A percentile compares a stretch with the other conserved stretches of the same genome.
Conservation (phyloP, 1,284 basidiomycete species). For the Leccinum solheimii region DNA sequence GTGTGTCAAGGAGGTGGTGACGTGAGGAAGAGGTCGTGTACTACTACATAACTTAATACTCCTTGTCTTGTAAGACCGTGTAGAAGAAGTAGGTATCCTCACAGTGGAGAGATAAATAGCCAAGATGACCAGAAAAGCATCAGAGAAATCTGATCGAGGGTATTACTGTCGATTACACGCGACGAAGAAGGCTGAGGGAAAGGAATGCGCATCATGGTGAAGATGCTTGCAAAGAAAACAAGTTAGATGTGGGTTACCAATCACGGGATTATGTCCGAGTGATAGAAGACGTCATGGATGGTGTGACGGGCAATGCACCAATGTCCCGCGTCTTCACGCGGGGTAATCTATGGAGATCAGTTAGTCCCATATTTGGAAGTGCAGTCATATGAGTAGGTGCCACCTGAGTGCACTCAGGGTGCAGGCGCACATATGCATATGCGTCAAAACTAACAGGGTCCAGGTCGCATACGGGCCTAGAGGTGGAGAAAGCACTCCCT, state of each 20-base stretch:
- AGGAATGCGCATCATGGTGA: neutral
- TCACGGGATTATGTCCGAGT: slow-evolving; percentile 17
- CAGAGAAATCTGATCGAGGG: neutral
- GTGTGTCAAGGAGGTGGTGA: neutral
- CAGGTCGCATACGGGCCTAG: neutral
- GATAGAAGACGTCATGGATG: slow-evolving; percentile 12
- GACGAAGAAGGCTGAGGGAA: neutral
- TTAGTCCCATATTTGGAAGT: slow-evolving; percentile 5
- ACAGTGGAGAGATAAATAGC: neutral
- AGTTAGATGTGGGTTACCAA: neutral
- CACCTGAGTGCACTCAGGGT: neutral
- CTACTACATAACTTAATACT: neutral
- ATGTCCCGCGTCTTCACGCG: slow-evolving; percentile 10
- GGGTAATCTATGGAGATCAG: slow-evolving; percentile 13
- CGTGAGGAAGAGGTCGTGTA: neutral
- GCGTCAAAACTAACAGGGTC: neutral
- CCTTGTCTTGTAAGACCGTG: neutral
- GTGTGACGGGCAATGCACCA: slow-evolving; percentile 9
- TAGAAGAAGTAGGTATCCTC: neutral
- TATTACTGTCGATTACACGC: slow-evolving; percentile 1
- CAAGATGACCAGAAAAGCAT: neutral
- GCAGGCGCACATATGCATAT: neutral
- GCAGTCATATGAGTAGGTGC: neutral
- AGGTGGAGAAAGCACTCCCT: neutral
- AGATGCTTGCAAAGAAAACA: neutral